Evolutionary conservation across 352 stramenopile species (phyloP), one percentile per base, ranked within the genome.

Genomic region (Phytopythium ostracodes): DNA sequence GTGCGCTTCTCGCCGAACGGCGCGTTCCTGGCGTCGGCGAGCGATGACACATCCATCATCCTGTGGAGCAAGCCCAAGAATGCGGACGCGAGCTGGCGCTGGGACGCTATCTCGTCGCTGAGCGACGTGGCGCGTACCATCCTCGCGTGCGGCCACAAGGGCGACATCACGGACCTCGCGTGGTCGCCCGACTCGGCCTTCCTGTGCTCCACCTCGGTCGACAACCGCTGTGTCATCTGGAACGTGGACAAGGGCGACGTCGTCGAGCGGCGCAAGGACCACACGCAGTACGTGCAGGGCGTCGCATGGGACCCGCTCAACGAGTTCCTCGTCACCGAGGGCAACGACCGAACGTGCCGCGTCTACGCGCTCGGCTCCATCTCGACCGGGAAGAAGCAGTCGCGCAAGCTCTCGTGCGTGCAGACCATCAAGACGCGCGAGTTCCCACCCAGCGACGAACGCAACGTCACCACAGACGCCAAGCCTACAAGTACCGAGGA

Each of bases 271-370:
- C 69, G 91, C 76, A 85, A 92, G 55, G 96, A 99, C 72, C 96
- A 99, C 71, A 96, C 80, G 44, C 89, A 98, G 68, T 99, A 98
- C 73, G 94, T 99, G 50, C 96, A 99, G 73, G 96, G 96, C 43
- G 95, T 97, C n/a, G 79, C 91, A 2, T 98, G 94, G 79, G 96
- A 99, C 73, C 96, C 96, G 11, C 86, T 97, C 15, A 96, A 92
- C 24, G 88, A 98, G 43, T 98, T 96, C 54, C 73, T 99, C 40
- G 90, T 96, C 4, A 98, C 92, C 36, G 89, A 97, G 67, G 91
- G 93, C 49, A 98, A 97, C 64, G 96, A 99, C 79, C 88, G 96
- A 27, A 97, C 90, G 25, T 96, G 97, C 17, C 85, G 92, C 53
- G 84, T 98, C n/a, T 98, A 97, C 64, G 91, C 77, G 47, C 71